Base-by-base conservation (phyloP, 2,329 filamentous ascomycete species). In the Aspergillus eucalypticola region DNA sequence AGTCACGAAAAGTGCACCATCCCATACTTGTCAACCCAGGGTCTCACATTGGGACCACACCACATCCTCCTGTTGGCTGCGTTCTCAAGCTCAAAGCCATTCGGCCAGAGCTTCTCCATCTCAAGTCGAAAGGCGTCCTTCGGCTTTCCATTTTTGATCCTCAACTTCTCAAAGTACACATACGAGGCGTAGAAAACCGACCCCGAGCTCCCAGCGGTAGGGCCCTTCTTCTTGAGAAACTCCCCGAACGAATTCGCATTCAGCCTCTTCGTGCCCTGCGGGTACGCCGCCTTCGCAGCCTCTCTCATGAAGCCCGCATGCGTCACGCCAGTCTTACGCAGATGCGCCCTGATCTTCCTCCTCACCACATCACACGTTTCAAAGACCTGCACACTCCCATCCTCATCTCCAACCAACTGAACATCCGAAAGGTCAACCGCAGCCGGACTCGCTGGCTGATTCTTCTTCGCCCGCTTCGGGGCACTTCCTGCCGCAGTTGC, bases 361-460 rank as follows among this genome's bases (percentile, higher is more conserved):
- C 85, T 81, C 13, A 87, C 69, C 54, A 84, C 83, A 64, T 87
- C 81, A 71, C 84, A 87, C 5, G 81, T 83, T 62, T 87, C 84
- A 67, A 76, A 87, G 32, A 88, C 73, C 1, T 74, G 71, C 6
- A 87, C 83, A 0, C 59, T 66, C 35, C 78, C 75, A 0, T 71
- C 67, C 0, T 78, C 78, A 69, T 88, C 84, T 11, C 81, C 80
- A 0, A 75, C 72, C 0, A 87, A 75, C 8, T 69, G 54, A 27
- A 86, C 70, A 15, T 64, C 72, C 35, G 75, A 72, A 19, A 84
- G 73, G 64, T 83, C 78, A 32, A 65, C 32, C 11, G 32, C 32
- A 66, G 23, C 78, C 73, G 41, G 71, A 62, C 19, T 39, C 53
- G 6, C 39, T 50, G 3, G 39, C 8, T 5, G 52, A 13, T 8